Conservation (phyloP, 176 grass and related monocot genomes). For the Triticum dicoccoides region DNA sequence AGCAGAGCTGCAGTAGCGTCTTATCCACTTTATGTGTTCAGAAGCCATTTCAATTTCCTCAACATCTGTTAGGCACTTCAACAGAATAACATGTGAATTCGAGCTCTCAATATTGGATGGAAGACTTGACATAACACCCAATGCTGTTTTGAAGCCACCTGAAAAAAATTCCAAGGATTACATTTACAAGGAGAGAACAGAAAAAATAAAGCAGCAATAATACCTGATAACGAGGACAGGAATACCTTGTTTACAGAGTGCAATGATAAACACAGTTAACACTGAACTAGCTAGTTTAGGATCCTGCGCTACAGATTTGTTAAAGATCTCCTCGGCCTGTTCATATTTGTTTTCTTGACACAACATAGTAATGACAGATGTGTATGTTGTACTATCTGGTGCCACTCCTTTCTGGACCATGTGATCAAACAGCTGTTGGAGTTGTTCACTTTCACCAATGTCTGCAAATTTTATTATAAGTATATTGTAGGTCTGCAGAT, state of each 20-base stretch:
- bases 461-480: slow-evolving; percentile 74
- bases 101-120: slow-evolving; percentile 44
- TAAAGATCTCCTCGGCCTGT: slow-evolving; percentile 55
- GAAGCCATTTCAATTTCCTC: slow-evolving; percentile 70
- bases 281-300: slow-evolving; percentile 45
- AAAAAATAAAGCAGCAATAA: background rate
- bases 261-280: slow-evolving; percentile 42
- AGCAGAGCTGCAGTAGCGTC: slow-evolving; percentile 33
- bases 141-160: slow-evolving; percentile 58
- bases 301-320: slow-evolving; percentile 62
- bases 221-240: background rate
- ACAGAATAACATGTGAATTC: slow-evolving; percentile 62
- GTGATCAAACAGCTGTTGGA: slow-evolving; percentile 62
- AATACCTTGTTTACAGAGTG: slow-evolving; percentile 79
- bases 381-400: slow-evolving; percentile 63
- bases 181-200: background rate
- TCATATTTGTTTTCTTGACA: slow-evolving; percentile 65
- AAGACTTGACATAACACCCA: slow-evolving; percentile 40
- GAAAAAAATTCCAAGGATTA: background rate
- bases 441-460: slow-evolving; percentile 59
- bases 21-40: slow-evolving; percentile 69
- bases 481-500: slow-evolving; percentile 91
- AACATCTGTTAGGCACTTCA: slow-evolving; percentile 62
- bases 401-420: slow-evolving; percentile 70
- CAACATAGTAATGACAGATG: slow-evolving; percentile 56